These are phyloP conservation scores for Melanogaster broomeanus DNA, from an alignment of 768 basidiomycete genomes.

Conservation along the genomic window DNA sequence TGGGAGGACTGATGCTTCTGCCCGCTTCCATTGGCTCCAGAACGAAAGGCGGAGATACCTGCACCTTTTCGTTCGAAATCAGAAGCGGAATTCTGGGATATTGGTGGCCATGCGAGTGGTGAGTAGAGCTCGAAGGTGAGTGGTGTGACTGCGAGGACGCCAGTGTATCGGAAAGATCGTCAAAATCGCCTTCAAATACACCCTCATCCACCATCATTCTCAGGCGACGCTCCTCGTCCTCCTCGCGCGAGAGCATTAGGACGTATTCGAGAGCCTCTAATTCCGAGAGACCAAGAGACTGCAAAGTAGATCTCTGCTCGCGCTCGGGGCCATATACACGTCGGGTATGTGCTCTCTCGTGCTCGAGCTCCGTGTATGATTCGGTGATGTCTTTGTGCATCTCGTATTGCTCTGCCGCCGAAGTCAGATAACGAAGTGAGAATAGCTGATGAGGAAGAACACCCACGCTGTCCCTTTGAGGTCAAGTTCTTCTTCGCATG, in stretches of 20 bases:
- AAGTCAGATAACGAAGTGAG: not conserved
- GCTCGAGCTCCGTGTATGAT: constrained; percentile 50
- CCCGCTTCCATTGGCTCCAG: constrained; percentile 62
- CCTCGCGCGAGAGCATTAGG: constrained; percentile 84
- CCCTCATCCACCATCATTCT: constrained; percentile 45
- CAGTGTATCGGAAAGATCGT: constrained; percentile 8
- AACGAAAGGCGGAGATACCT: constrained; percentile 49
- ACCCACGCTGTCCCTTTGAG: constrained; percentile 52
- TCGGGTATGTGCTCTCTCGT: constrained; percentile 44
- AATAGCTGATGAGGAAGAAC: not conserved
- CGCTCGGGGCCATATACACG: constrained; percentile 48
- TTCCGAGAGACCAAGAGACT: constrained; percentile 71
- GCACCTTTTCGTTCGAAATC: constrained; percentile 52
- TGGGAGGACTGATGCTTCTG: constrained; percentile 30
- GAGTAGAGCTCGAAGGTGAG: constrained; percentile 22
- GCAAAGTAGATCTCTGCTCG: constrained; percentile 58
- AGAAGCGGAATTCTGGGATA: constrained; percentile 29
- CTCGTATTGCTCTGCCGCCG: constrained; percentile 59
- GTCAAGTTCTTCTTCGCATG: constrained; percentile 26
- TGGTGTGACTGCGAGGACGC: constrained; percentile 18
- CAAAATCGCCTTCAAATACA: constrained; percentile 55
- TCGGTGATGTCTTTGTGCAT: constrained; percentile 64
- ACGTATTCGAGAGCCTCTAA: constrained; percentile 76
- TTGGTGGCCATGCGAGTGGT: constrained; percentile 25
- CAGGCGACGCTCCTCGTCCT: constrained; percentile 40